Evolutionary conservation across 176 grass and related monocot species (phyloP), one percentile per base, ranked within the genome.

Genomic region (Rhipidocladum racemiflorum): DNA sequence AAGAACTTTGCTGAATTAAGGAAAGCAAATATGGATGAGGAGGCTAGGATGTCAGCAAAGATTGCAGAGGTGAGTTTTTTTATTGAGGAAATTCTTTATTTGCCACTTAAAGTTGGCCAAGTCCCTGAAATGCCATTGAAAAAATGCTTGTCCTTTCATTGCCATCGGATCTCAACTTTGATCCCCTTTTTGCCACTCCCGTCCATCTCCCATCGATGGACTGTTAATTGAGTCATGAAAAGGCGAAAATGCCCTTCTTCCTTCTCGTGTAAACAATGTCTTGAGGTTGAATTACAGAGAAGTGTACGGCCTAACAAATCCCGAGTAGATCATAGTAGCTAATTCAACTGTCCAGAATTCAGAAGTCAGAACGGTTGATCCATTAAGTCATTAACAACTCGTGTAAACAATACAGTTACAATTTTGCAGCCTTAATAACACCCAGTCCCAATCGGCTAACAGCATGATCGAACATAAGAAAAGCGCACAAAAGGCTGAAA

Each of bases 1-100:
- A 90, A 90, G 35, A 86, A 76, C 55, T 43, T 93, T 61, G 67
- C 85, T 88, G 87, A 88, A 74, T 13, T 88, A 81, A 90, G 91
- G 55, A 99, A 86, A 87, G 59, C 70, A 63, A 92, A 91, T 87
- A 90, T 99, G 89, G 89, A 95, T 46, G 85, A 87, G 64, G 96
- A 95, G 85, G 84, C 87, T 54, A 82, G 85, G 69, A 88, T 99
- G 96, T 87, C 96, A 67, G 61, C 83, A 64, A 99, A 91, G 77
- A 89, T 95, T 80, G 71, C 80, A 77, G 91, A 95, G 79, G 96
- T 87, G 78, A 81, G 85, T 88, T 49, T 36, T 66, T 62, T 65
- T 79, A 45, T 18, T 68, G 20, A n/a, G n/a, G n/a, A n/a, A n/a
- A n/a, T n/a, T n/a, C n/a, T n/a, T n/a, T n/a, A n/a, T n/a, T n/a